Evolutionary conservation across 352 stramenopile genomes (phyloP), one percentile per base, ranked within the genome.

Genomic region (Globisporangium orthogonon): DNA sequence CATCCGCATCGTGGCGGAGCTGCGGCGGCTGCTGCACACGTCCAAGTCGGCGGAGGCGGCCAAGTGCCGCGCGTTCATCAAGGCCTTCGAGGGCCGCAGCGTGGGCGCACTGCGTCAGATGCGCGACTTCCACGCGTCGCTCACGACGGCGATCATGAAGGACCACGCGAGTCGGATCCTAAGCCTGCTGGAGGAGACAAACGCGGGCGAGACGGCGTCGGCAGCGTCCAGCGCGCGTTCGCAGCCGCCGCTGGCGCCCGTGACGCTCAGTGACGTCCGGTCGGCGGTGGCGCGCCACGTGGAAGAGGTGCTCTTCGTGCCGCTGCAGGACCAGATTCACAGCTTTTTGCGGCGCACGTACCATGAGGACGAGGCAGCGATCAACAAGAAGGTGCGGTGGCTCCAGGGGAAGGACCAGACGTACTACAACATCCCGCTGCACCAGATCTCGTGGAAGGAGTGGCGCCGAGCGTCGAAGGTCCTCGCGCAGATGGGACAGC

Each of bases 351-450:
- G 76, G 13, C 80, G 78, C 7, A 60, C 71, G 4, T 87, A 86
- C 57, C 72, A 86, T 9, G 83, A 91, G 51, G 86, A 93, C 51
- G 86, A 95, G 31, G 67, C 81, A 0, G 71, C 72, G 7, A 76
- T 95, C 52, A 94, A 91, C 61, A 80, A 83, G 10, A 94, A 94
- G 54, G 70, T 95, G 9, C 71, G 83, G n/a, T 95, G 84, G 83
- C 67, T 95, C 10, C 86, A 94, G 65, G 84, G 86, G n/a, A 95
- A 95, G 70, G 84, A 95, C 56, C 86, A 95, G 39, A 88, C 82
- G 55, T 94, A 93, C 56, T 95, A 91, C 60, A 91, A 94, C 52
- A 95, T 95, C 35, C 83, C 86, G 2, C 33, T 87, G 55, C 69
- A 91, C 30, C 83, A 94, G 33, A 67, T 91, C 7, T 95, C 86